Evolutionary conservation across 805 yeast species (phyloP), one percentile per base, ranked within the genome.

Genomic region (Hanseniaspora hatyaiensis): DNA sequence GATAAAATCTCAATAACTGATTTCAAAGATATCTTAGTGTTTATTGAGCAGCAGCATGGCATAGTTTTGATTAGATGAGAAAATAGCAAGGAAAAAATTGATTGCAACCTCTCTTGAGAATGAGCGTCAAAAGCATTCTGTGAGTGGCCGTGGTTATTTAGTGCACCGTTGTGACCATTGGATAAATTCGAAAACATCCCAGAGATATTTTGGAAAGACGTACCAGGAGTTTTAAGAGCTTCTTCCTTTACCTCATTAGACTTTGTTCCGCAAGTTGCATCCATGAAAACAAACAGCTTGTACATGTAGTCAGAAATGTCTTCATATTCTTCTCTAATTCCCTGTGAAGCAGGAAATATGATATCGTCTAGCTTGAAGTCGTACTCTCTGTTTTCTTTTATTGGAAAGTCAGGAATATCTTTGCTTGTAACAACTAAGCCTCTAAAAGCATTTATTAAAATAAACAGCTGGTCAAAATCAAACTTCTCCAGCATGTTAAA

Each of bases 381-480:
- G 47, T 63, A 63, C 19, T 51, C 55, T 49, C 65, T 53, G 36
- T 55, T 55, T 19, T 64, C 65, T 36, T 57, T 58, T 47, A 66
- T 70, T n/a, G 95, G 96, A 61, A 86, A 89, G 1, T 70, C 70
- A 0, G 96, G 96, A 48, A 75, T 66, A 37, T 73, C 76, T 11
- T 72, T 71, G 51, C 84, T 94, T 4, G 49, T 37, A 48, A 74
- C 71, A 30, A 88, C 64, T 40, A 86, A 74, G n/a, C 77, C 71
- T 41, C 80, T 69, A 57, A 84, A 89, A 2, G 95, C 71, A 50
- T 75, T 75, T 13, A 85, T 71, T 1, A 82, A 80, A 4, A 92
- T 61, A 0, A 80, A 72, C 49, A 85, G 63, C 51, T 78, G 76
- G 57, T 88, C 97, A 19, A 84, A 80, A 1, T 73, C 69, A 1